phyloP scores from a whole-genome alignment of 352 stramenopile genomes.

The Lagenidium giganteum region DNA sequence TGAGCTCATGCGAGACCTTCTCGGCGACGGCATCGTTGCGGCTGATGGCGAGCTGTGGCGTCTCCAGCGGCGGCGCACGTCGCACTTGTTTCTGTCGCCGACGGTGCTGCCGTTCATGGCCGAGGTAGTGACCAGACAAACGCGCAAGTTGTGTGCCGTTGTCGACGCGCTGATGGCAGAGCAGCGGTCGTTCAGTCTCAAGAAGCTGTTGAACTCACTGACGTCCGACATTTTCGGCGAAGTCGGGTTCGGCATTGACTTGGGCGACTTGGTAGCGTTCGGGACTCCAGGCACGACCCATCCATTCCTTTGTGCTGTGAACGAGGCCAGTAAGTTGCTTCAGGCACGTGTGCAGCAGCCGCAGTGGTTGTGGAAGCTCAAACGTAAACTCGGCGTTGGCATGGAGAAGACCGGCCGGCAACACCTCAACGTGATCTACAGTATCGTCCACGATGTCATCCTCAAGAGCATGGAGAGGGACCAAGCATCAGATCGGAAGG shows the following conservation, averaged over 20 bases:
- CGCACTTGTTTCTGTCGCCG: constrained; percentile 80
- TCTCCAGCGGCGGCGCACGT: constrained; percentile 78
- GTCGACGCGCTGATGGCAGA: constrained; percentile 29
- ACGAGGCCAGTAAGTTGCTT: constrained; percentile 18
- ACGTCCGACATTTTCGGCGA: constrained; percentile 70
- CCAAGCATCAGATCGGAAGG: too few species aligned
- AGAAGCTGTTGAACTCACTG: constrained; percentile 45
- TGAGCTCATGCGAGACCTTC: constrained; percentile 39
- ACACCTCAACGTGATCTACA: constrained; percentile 22
- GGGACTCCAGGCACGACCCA: constrained; percentile 23
- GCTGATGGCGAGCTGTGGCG: constrained; percentile 62
- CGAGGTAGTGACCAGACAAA: constrained; percentile 30
- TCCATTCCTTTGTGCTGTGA: constrained; percentile 14
- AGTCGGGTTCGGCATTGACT: constrained; percentile 63
- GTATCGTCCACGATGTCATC: constrained; percentile 21
- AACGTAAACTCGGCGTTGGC: constrained; percentile 14
- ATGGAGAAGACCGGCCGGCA: constrained; percentile 15
- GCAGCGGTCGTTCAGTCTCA: constrained; percentile 23
- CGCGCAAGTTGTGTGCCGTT: constrained; percentile 22
- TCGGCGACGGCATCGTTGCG: constrained; percentile 76
- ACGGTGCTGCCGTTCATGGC: constrained; percentile 53
- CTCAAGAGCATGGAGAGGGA: constrained; percentile 17
- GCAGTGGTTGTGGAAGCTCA: constrained; percentile 21
- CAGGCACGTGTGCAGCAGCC: constrained; percentile 20
- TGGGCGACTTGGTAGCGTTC: constrained; percentile 27